Conservation (phyloP, 2,329 filamentous ascomycete species). For the Coniochaeta hoffmannii region DNA sequence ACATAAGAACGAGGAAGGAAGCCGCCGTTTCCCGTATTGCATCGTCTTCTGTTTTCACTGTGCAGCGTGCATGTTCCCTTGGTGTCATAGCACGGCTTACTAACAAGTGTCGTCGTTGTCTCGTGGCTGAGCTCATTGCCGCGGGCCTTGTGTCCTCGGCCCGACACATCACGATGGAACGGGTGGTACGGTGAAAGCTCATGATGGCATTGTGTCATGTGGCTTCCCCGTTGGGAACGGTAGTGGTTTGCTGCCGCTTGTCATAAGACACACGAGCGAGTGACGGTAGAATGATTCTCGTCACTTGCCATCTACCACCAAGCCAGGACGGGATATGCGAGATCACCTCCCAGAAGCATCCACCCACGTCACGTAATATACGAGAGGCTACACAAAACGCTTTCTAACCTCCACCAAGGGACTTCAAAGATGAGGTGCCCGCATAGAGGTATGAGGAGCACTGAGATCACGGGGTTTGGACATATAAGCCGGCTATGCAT, state of each 20-base stretch:
- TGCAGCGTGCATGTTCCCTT: not conserved
- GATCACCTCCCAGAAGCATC: not conserved
- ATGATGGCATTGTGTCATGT: not conserved
- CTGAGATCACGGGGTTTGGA: not conserved
- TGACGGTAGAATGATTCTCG: not conserved
- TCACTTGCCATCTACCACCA: not conserved
- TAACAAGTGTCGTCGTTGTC: not conserved
- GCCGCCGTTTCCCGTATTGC: not conserved
- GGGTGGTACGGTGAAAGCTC: too few relatives aligned
- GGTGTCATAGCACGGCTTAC: not conserved
- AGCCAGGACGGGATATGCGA: not conserved
- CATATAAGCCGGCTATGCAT: not conserved
- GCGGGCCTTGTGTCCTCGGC: not conserved
- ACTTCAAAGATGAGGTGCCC: too few relatives aligned
- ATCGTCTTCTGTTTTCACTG: not conserved
- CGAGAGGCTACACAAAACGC: not conserved
- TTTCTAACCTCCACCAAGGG: not conserved
- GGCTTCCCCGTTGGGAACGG: not conserved
- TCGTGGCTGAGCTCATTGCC: not conserved
- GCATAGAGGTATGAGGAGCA: too few relatives aligned
- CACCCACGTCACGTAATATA: not conserved
- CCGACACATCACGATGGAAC: not conserved
- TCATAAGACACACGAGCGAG: not conserved
- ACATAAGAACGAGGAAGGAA: not conserved
- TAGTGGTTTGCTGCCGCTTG: not conserved